Conservation (phyloP, 2,329 filamentous ascomycete genomes). For the Neoarthrinium moseri region DNA sequence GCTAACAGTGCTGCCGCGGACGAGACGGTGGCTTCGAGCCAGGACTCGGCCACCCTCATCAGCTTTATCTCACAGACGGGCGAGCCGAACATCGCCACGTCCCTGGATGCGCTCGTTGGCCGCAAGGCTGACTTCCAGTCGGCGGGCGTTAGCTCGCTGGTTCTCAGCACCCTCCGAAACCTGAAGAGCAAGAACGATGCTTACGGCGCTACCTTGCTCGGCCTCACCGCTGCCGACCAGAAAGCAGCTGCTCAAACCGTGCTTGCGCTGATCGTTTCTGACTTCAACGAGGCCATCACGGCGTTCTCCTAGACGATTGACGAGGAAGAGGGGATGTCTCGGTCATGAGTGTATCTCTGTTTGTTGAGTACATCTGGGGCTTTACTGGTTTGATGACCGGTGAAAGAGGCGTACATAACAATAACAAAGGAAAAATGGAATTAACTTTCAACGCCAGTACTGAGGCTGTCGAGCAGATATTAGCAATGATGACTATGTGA, state of each 20-base stretch:
- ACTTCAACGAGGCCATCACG: conserved; percentile 4
- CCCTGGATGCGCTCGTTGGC: conserved; percentile 1
- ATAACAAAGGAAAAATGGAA: too few species aligned
- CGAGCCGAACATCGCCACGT: conserved; percentile 5
- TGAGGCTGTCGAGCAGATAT: too few species aligned
- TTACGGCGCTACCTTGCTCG: conserved; percentile 3
- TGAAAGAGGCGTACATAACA: too few species aligned
- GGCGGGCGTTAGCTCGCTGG: background rate
- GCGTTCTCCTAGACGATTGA: conserved; percentile 7
- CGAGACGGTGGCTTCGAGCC: conserved; percentile 4
- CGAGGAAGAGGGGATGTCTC: too few species aligned
- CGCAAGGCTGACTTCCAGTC: conserved; percentile 6
- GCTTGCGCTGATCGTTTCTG: background rate
- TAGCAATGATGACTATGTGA: too few species aligned
- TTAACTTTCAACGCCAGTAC: too few species aligned
- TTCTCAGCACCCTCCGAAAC: background rate
- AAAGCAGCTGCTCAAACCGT: background rate
- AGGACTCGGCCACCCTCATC: conserved; percentile 4
- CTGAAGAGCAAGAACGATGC: conserved; percentile 4
- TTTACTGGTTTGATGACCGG: too few species aligned
- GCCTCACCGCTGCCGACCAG: conserved; percentile 3
- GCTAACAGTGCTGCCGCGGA: conserved; percentile 1
- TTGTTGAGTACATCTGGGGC: too few species aligned
- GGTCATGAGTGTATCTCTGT: too few species aligned
- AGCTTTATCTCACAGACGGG: conserved; percentile 1